These are phyloP conservation scores for Rhodotorula sphaerocarpa DNA, from an alignment of 768 basidiomycete genomes.

Conservation along the genomic window DNA sequence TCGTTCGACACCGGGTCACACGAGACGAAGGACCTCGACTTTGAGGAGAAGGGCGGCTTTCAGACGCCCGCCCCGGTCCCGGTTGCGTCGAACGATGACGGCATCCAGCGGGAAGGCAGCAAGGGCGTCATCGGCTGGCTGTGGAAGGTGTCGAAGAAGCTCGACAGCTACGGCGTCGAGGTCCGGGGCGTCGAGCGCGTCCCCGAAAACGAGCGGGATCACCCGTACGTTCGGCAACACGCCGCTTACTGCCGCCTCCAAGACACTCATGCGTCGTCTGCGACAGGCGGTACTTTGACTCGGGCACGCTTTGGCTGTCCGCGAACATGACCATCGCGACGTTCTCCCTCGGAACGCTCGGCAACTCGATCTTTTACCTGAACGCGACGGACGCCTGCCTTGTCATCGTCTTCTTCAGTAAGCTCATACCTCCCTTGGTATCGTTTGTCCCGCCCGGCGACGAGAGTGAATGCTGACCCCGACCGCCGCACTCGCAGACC, in stretches of 20 bases:
- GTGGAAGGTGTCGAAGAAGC: slow-evolving; percentile 35
- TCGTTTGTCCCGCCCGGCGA: too few species aligned
- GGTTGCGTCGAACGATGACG: slow-evolving; percentile 1
- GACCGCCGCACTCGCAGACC: slow-evolving; percentile 28
- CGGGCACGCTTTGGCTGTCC: slow-evolving; percentile 41
- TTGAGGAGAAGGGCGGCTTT: slow-evolving; percentile 1
- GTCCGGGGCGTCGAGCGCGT: slow-evolving; percentile 45
- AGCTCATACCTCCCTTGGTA: not conserved
- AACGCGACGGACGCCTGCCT: slow-evolving; percentile 46
- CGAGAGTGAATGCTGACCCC: too few species aligned
- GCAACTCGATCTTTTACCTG: slow-evolving; percentile 41
- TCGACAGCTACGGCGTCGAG: slow-evolving; percentile 40
- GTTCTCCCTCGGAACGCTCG: slow-evolving; percentile 46
- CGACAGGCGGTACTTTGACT: slow-evolving; percentile 18
- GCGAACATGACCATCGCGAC: slow-evolving; percentile 44
- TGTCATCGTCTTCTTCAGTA: slow-evolving; percentile 47
- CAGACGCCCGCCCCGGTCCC: not conserved
- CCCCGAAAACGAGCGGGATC: slow-evolving; percentile 37
- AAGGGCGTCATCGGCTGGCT: slow-evolving; percentile 16
- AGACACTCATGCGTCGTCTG: not conserved
- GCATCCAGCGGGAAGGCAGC: not conserved
- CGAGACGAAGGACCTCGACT: not conserved
- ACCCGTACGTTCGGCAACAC: slow-evolving; percentile 12
- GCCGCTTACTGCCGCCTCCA: not conserved
- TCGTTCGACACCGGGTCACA: not conserved